Conservation (phyloP, 331 rosid species). For the Cucumis variabilis region DNA sequence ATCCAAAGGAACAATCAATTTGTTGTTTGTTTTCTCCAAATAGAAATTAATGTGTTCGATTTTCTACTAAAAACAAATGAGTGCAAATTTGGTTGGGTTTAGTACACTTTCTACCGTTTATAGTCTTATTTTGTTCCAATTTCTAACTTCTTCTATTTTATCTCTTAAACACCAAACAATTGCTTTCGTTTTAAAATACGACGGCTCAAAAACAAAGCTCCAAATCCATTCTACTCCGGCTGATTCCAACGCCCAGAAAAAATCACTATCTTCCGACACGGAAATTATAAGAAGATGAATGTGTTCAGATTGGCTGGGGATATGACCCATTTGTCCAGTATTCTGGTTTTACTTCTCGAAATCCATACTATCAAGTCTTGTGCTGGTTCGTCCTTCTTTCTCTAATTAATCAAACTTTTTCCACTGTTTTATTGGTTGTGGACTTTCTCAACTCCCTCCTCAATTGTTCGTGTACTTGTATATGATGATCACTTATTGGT, state of each 20-base stretch:
- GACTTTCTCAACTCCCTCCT: not conserved
- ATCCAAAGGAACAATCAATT: too few relatives aligned
- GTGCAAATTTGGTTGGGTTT: too few relatives aligned
- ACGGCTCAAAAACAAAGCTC: not conserved
- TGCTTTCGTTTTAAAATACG: not conserved
- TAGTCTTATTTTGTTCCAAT: too few relatives aligned
- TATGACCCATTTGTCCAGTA: slow-evolving; percentile 74
- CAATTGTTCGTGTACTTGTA: not conserved
- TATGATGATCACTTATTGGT: not conserved
- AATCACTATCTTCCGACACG: not conserved
- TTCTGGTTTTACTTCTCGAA: slow-evolving; percentile 72
- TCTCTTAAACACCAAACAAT: too few relatives aligned
- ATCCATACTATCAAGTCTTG: slow-evolving; percentile 79
- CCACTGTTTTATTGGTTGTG: not conserved
- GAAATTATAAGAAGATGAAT: slow-evolving; percentile 50
- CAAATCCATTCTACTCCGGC: not conserved
- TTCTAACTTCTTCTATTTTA: too few relatives aligned
- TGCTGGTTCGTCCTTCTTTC: slow-evolving; percentile 45
- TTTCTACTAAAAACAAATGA: too few relatives aligned
- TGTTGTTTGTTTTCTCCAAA: too few relatives aligned
- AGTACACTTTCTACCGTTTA: too few relatives aligned
- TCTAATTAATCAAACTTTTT: not conserved
- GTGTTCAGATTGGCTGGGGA: slow-evolving; percentile 75
- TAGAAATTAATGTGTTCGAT: too few relatives aligned
- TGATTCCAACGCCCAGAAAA: not conserved